Conservation (phyloP, 306 rosid genomes). For the Dicorynia guianensis region DNA sequence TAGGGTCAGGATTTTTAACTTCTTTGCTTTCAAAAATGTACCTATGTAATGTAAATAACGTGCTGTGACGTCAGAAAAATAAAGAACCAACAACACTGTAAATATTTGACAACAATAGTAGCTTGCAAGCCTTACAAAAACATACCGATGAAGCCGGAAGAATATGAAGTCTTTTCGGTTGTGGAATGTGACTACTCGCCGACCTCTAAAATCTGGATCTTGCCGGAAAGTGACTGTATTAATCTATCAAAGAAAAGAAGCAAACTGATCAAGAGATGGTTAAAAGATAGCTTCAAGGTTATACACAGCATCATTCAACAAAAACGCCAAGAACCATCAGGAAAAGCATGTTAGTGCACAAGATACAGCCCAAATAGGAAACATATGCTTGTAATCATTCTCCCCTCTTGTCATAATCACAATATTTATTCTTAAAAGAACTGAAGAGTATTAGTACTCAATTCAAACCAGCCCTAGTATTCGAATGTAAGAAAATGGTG, state of each 20-base stretch:
- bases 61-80: constrained; percentile 30
- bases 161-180: constrained; percentile 94
- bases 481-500: constrained; percentile 3
- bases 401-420: not conserved
- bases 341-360: constrained; percentile 20
- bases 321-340: constrained; percentile 8
- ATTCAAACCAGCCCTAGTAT: constrained; percentile 17
- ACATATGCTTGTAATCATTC: constrained; percentile 8
- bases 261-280: constrained; percentile 13
- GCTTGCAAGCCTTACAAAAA: constrained; percentile 18
- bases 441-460: not conserved
- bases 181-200: constrained; percentile 92
- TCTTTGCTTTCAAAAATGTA: constrained; percentile 87
- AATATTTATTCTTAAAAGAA: constrained; percentile 13
- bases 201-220: constrained; percentile 86
- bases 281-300: constrained; percentile 20
- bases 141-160: constrained; percentile 90
- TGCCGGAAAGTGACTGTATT: constrained; percentile 87
- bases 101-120: constrained; percentile 5
- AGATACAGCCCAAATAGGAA: constrained; percentile 19
- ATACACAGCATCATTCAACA: constrained; percentile 24
- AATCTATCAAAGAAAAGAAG: constrained; percentile 57
- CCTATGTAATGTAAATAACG: constrained; percentile 51
- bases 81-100: constrained; percentile 14
- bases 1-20: constrained; percentile 54